Base-by-base conservation (phyloP, 2,329 filamentous ascomycete genomes). In the Pestalotiopsis sp. region DNA sequence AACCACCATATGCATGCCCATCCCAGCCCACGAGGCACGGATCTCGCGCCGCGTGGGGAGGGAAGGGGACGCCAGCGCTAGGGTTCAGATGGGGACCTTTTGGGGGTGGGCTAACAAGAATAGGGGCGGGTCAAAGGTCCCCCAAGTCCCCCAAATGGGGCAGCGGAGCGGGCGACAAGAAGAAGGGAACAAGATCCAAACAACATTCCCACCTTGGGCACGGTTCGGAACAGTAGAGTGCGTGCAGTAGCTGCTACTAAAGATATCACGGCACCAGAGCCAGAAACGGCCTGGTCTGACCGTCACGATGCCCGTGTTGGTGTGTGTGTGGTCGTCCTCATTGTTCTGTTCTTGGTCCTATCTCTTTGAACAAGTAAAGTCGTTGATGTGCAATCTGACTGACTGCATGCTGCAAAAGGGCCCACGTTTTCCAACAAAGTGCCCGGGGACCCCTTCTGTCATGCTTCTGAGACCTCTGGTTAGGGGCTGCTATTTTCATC, bases 201-300 rank as follows among this genome's bases (percentile, higher is more conserved):
- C 60, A 31, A 14, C 17, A 14, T 62, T 45, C 41, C 61, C 36
- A 64, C 61, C 27, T 23, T 52, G 5, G 45, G 14, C 17, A 9
- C 17, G 45, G 45, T 52, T 52, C 41, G 41, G 39, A 12, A 45
- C 45, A 23, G 52, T 59, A 60, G n/a, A 66, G 64, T 66, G 57
- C 57, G 27, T 66, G 64, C 64, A 66, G 64, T 66, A 66, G 64
- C 49, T 59, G 64, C 64, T 66, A 31, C 64, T 66, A 66, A 66
- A 66, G 64, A 66, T 66, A 59, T 60, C 31, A 39, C n/a, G n/a
- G 27, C 31, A 45, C 25, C 27, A 38, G 25, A 45, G 23, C 17
- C 41, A 45, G 45, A 17, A 63, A 14, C 25, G 25, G 60, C 17
- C 31, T 14, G 60, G 36, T n/a, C 60, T 63, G 25, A 36, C 31